Evolutionary conservation across 371 early-diverging fungal genomes (phyloP), one percentile per base, ranked within the genome.

Genomic region (Mucor velutinosus): DNA sequence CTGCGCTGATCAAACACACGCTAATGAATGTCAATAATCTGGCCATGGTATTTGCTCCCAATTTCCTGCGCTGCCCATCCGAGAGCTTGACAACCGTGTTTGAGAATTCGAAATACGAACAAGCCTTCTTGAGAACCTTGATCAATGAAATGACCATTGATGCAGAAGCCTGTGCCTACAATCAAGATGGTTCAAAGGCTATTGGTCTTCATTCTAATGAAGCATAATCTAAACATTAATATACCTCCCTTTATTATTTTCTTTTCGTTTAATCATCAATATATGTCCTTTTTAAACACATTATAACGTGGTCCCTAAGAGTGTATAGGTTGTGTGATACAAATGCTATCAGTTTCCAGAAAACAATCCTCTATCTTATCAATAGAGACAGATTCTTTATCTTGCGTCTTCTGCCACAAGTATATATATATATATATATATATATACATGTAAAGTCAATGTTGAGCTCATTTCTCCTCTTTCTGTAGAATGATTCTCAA

Each of bases 21-120:
- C 87, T 92, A 73, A 98, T 98, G 99, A 91, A 89, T 30, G 80
- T 92, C 27, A 77, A 85, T 62, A 98, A 97, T 65, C 74, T 98
- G 47, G 98, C 98, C 30, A 94, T 98, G 90, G 96, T 98, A n/a
- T 97, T 96, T 82, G 97, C 96, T 3, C 99, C 98, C 17, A 93
- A 92, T 55, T 92, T 97, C 65, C 78, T 98, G 53, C 85, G 97
- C 29, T 95, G 95, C 70, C 97, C 97, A 7, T 85, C 86, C 62
- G 92, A 90, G 58, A 87, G 90, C 64, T 86, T 93, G 23, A 84
- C 87, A 17, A 80, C 86, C n/a, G 90, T 92, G 47, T 92, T 95
- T 77, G 92, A 93, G 70, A 92, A 91, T 67, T 89, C 94, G 32
- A 92, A 93, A 75, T 89, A 80, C 58, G 91, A 89, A 70, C 84